Conservation (phyloP, 1,139 yeast species). For the Zygoascus sp. region DNA sequence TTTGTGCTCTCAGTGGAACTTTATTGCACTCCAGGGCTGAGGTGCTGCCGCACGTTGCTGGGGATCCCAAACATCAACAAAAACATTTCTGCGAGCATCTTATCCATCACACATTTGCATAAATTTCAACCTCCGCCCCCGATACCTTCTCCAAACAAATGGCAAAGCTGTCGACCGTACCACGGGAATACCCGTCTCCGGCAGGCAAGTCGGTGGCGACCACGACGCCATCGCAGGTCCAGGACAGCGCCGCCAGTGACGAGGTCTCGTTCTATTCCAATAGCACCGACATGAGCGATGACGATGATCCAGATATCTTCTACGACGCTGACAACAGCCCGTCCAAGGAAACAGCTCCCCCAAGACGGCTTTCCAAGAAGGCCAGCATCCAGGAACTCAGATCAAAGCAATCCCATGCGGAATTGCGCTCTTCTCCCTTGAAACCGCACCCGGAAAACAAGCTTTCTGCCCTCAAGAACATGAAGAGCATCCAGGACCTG, state of each 20-base stretch:
- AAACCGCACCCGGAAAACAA: neutral
- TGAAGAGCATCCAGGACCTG: neutral
- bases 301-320: neutral
- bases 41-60: neutral
- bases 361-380: neutral
- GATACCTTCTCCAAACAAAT: neutral
- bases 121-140: neutral
- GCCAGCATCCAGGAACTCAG: conserved; percentile 2
- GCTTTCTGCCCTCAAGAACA: neutral
- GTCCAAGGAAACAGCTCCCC: neutral
- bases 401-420: neutral
- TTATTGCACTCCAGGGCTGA: no score
- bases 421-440: neutral
- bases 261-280: neutral
- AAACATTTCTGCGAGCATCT: neutral
- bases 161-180: neutral
- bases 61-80: neutral
- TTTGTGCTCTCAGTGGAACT: no score
- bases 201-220: neutral
- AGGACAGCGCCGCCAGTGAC: neutral
- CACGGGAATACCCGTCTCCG: neutral
- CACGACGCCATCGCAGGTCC: neutral
- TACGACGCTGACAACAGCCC: neutral
- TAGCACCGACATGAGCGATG: neutral
- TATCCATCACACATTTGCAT: neutral